Conservation (phyloP, 257 asterid genomes). For the Solanum tarijense region DNA sequence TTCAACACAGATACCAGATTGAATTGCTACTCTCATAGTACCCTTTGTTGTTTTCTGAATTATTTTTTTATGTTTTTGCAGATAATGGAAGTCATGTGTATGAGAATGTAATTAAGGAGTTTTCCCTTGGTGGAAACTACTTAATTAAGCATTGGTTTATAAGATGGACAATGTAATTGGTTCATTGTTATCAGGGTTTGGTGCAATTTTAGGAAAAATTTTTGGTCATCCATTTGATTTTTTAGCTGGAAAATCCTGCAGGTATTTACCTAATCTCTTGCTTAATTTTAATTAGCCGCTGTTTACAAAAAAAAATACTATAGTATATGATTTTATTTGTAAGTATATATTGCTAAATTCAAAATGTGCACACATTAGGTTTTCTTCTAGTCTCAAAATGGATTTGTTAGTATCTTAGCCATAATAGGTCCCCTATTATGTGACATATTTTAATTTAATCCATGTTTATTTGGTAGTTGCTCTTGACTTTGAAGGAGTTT, state of each 20-base stretch:
- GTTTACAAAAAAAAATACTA: background rate
- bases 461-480: background rate
- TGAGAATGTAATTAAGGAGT: background rate
- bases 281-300: background rate
- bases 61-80: background rate
- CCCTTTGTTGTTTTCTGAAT: background rate
- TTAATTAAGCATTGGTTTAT: background rate
- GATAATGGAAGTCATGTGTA: background rate
- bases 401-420: background rate
- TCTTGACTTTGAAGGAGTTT: background rate
- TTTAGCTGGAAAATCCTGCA: slow-evolving; percentile 62
- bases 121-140: background rate
- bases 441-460: background rate
- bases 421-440: background rate
- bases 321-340: background rate
- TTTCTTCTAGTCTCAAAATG: background rate
- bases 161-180: slow-evolving; percentile 51
- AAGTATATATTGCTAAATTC: background rate
- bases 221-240: slow-evolving; percentile 77
- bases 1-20: background rate
- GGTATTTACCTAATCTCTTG: slow-evolving; percentile 15
- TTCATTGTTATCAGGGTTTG: slow-evolving; percentile 37
- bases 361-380: background rate
- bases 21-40: background rate
- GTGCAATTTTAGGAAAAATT: slow-evolving; percentile 29